Conservation (phyloP, 257 asterid species). For the Nicotiana attenuata region DNA sequence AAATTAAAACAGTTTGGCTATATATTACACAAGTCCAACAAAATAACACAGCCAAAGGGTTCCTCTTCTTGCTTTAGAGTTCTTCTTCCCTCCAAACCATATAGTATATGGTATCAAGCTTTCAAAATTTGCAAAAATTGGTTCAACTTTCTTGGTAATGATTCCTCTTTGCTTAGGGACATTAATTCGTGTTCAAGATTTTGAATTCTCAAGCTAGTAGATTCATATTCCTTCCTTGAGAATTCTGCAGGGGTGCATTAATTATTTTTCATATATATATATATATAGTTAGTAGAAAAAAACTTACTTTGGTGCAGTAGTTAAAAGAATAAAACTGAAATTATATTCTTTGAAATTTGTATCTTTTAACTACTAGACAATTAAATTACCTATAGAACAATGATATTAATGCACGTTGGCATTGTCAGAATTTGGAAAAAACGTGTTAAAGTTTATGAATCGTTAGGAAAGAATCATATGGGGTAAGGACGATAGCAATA, state of each 20-base stretch:
- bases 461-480: too few relatives aligned
- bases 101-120: conserved; percentile 1
- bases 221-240: conserved; percentile 44
- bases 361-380: too few relatives aligned
- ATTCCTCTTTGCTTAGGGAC: conserved; percentile 33
- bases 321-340: too few relatives aligned
- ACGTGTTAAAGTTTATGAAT: too few relatives aligned
- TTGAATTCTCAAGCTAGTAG: conserved; percentile 66
- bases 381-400: too few relatives aligned
- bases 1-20: not conserved
- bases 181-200: conserved; percentile 53
- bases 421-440: too few relatives aligned
- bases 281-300: too few relatives aligned
- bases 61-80: conserved; percentile 44
- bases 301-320: too few relatives aligned
- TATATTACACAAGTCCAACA: not conserved
- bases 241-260: conserved; percentile 8
- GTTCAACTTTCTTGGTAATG: conserved; percentile 21
- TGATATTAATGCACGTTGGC: too few relatives aligned
- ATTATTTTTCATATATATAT: too few relatives aligned
- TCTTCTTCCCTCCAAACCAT: conserved; percentile 30
- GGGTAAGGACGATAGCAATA: not conserved
- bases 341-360: too few relatives aligned
- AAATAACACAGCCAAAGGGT: not conserved
- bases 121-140: conserved; percentile 13